A percentile compares a stretch with the other conserved stretches of the same genome.
Conservation (phyloP, 148 eudicot genomes). For the Vaccinium darrowii region DNA sequence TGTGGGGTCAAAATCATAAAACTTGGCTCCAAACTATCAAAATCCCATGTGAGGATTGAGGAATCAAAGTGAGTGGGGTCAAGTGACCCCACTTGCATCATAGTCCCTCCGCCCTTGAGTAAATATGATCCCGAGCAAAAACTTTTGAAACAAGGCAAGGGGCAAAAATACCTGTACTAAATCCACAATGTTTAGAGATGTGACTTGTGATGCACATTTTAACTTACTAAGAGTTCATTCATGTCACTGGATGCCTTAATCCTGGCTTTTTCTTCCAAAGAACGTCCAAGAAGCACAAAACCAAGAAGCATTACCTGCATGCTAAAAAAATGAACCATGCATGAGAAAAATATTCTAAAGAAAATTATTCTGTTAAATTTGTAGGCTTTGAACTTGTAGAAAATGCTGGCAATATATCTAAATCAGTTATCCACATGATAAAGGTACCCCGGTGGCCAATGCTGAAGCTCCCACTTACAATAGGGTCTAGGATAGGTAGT, state of each 20-base stretch:
- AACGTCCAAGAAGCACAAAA: conserved; percentile 87
- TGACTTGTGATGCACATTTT: neutral
- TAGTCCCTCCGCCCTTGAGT: too few species aligned
- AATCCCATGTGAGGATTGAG: too few species aligned
- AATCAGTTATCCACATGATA: neutral
- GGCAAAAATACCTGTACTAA: neutral
- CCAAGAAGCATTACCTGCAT: conserved; percentile 99
- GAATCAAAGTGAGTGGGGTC: too few species aligned
- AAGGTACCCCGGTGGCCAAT: neutral
- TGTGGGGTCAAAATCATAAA: too few species aligned
- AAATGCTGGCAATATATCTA: neutral
- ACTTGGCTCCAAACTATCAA: too few species aligned
- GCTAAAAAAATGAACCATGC: conserved; percentile 46
- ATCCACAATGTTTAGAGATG: neutral
- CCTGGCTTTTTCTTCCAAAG: conserved; percentile 87
- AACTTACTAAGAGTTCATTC: conserved; percentile 86
- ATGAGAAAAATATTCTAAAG: conserved; percentile 19
- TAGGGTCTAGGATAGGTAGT: too few species aligned
- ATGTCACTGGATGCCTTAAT: conserved; percentile 89
- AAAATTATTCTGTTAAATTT: neutral
- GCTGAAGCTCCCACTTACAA: too few species aligned
- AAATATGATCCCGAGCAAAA: neutral
- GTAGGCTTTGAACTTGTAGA: neutral
- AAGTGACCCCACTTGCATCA: too few species aligned
- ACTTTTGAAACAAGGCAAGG: neutral